Percentiles rank a stretch among this genome's conserved stretches.
These are phyloP conservation scores for Balakata baccata DNA, from an alignment of 345 rosid genomes.

Conservation along the genomic window DNA sequence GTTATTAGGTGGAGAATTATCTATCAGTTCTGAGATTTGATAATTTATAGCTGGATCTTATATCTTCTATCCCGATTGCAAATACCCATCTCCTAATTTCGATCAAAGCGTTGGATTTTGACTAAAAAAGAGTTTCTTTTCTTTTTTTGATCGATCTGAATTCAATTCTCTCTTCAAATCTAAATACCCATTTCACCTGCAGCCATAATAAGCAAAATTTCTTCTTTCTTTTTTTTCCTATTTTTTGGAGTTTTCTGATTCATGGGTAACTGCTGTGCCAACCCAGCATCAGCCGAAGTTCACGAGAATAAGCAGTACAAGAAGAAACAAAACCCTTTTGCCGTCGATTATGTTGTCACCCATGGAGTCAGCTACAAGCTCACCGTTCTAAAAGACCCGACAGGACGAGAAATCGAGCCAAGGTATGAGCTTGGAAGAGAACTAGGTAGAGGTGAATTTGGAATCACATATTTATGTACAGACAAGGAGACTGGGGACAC, in stretches of 20 bases:
- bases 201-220: neutral
- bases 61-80: neutral
- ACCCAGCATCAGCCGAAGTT: slow-evolving; percentile 12
- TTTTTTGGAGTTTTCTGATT: neutral
- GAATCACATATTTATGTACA: slow-evolving; percentile 33
- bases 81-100: slow-evolving; percentile 14
- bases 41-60: slow-evolving; percentile 10
- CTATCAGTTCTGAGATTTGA: neutral
- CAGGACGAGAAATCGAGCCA: slow-evolving; percentile 26
- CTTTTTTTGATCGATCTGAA: neutral
- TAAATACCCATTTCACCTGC: slow-evolving; percentile 11
- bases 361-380: slow-evolving; percentile 22
- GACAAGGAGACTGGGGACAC: slow-evolving; percentile 27
- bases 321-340: slow-evolving; percentile 28
- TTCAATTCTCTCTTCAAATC: slow-evolving; percentile 10
- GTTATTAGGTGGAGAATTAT: neutral
- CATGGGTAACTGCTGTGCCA: slow-evolving; percentile 38
- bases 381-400: slow-evolving; percentile 19
- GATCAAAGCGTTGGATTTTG: slow-evolving; percentile 16
- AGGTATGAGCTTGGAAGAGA: slow-evolving; percentile 35
- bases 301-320: slow-evolving; percentile 18
- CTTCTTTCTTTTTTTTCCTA: neutral
- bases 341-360: slow-evolving; percentile 7
- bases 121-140: neutral
- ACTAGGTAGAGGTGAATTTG: slow-evolving; percentile 40